Conservation (phyloP, 495 filamentous ascomycete genomes). For the Bacidia gigantensis region DNA sequence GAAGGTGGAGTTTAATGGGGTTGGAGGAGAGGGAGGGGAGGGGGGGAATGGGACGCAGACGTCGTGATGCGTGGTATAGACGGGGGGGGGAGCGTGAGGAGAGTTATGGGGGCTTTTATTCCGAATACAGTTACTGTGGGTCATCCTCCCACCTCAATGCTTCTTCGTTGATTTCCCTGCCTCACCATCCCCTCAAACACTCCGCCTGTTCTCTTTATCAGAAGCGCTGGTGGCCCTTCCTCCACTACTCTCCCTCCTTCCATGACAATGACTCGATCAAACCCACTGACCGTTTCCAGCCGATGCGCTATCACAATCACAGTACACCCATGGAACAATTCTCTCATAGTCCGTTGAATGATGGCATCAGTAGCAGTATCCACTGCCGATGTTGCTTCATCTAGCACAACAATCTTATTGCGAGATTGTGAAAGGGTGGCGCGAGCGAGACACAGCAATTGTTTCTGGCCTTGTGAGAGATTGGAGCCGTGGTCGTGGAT, state of each 20-base stretch:
- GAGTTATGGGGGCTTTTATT: no score
- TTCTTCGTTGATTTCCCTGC: no score
- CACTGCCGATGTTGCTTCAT: slow-evolving; percentile 81
- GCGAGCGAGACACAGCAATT: slow-evolving; percentile 77
- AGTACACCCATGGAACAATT: slow-evolving; percentile 65
- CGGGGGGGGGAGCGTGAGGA: no score
- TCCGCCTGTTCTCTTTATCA: slow-evolving; percentile 44
- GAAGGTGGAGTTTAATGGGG: no score
- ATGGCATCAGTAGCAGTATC: slow-evolving; percentile 75
- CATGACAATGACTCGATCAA: slow-evolving; percentile 73
- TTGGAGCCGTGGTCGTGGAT: slow-evolving; percentile 69
- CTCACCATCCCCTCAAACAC: slow-evolving; percentile 65
- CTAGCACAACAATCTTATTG: slow-evolving; percentile 75
- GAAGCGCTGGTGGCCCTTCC: slow-evolving; percentile 53
- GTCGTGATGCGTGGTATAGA: no score
- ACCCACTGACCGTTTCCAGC: slow-evolving; percentile 73
- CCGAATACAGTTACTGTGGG: no score
- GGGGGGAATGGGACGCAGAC: no score
- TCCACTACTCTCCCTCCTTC: slow-evolving; percentile 62
- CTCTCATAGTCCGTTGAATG: slow-evolving; percentile 70
- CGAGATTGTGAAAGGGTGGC: slow-evolving; percentile 60
- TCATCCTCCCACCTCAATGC: no score
- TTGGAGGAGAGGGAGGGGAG: no score
- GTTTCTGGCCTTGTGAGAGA: slow-evolving; percentile 75
- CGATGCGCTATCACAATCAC: slow-evolving; percentile 82